phyloP scores from a whole-genome alignment of 2,329 filamentous ascomycete species.

The Aspergillus sojae region DNA sequence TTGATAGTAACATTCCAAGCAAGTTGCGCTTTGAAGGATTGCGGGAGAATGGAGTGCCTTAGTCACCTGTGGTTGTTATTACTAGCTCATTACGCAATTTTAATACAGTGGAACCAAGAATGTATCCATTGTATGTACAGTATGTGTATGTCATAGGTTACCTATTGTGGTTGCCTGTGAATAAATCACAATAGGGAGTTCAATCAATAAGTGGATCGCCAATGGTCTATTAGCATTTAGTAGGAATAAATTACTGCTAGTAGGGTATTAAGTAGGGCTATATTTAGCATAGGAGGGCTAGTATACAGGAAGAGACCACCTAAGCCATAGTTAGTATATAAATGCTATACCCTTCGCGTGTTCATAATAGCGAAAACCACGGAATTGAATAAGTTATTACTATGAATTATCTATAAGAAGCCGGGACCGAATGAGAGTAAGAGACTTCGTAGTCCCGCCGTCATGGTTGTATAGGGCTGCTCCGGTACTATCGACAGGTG shows the following conservation, averaged over 20 bases:
- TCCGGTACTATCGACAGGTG: too few species aligned
- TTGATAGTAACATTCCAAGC: not conserved
- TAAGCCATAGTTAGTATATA: too few species aligned
- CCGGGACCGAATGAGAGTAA: too few species aligned
- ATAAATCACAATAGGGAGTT: not conserved
- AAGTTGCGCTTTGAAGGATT: not conserved
- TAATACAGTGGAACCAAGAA: conserved; percentile 1
- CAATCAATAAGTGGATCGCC: not conserved
- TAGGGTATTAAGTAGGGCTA: not conserved
- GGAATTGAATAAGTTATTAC: too few species aligned
- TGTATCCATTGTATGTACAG: not conserved
- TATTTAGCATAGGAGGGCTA: not conserved
- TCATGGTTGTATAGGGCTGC: too few species aligned
- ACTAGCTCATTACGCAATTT: not conserved
- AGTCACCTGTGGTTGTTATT: not conserved
- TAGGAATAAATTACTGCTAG: not conserved
- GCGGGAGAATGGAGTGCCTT: not conserved
- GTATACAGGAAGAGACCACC: too few species aligned
- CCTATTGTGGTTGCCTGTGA: not conserved
- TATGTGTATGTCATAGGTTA: not conserved
- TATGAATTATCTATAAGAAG: too few species aligned
- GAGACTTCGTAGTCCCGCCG: too few species aligned
- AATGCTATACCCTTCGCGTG: too few species aligned
- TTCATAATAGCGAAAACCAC: too few species aligned
- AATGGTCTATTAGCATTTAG: not conserved